Evolutionary conservation across 2,329 filamentous ascomycete genomes (phyloP), one percentile per base, ranked within the genome.

Genomic region (Elsinoe necatrix): DNA sequence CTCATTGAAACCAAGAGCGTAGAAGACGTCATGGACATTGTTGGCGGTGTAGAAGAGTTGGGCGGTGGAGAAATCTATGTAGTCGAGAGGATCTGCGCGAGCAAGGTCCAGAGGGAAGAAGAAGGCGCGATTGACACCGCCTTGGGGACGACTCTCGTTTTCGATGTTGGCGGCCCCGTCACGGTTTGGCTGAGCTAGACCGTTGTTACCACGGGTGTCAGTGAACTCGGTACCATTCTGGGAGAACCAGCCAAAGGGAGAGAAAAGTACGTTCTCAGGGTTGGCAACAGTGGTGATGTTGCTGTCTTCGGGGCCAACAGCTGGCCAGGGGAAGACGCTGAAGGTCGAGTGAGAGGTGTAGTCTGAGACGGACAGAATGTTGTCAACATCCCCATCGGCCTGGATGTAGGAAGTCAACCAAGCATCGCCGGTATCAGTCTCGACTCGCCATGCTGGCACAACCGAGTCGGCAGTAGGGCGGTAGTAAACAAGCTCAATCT

Each of bases 21-120:
- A 77, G 9, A 83, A 72, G 0, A 84, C 65, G 56, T 84, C 81
- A 62, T 83, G 81, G 67, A 79, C 83, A 31, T 71, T 73, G 71
- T 83, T 83, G 37, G 75, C 72, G 0, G 79, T 81, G 70, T 83
- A 84, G 69, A 81, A 84, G 6, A 83, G 73, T 67, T 84, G 81
- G 0, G 78, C 75, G 55, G 80, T 71, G 0, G 80, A 81, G 1
- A 79, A 79, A 48, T 82, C 76, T 3, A 37, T 35, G 48, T 52
- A 52, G 48, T 52, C 48, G 18, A 52, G 48, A n/a, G 48, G 48
- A 16, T 52, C 48, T 12, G 16, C 16, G 20, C 29, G 29, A 16
- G 48, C 48, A 7, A 52, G 48, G 48, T 52, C 34, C 7, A 52
- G 7, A 9, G 48, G 48, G 48, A 52, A 52, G 48, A 52, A 52